These are phyloP conservation scores for Metarhizium robertsii DNA, from an alignment of 2,329 filamentous ascomycete genomes.

Conservation along the genomic window DNA sequence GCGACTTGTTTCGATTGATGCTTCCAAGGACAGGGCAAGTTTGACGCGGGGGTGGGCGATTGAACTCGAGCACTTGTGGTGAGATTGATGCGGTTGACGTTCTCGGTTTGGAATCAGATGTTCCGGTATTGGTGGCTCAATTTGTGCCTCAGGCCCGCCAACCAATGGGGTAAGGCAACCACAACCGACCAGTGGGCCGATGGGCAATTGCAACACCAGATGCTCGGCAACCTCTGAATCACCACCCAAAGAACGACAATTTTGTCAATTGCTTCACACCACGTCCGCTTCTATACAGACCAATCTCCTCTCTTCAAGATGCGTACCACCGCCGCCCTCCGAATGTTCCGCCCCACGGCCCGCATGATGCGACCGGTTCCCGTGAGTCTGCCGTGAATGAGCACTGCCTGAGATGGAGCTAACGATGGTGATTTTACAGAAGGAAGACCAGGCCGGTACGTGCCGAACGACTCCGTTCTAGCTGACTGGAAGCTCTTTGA, in stretches of 20 bases:
- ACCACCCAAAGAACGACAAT: slow-evolving; percentile 18
- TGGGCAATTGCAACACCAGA: slow-evolving; percentile 23
- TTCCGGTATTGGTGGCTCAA: slow-evolving; percentile 23
- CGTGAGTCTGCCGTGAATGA: slow-evolving; percentile 36
- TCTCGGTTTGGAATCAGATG: slow-evolving; percentile 31
- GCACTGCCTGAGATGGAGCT: slow-evolving; percentile 12
- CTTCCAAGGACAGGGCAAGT: slow-evolving; percentile 13
- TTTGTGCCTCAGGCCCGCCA: slow-evolving; percentile 30
- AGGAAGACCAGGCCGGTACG: slow-evolving; percentile 60
- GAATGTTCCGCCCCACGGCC: slow-evolving; percentile 57
- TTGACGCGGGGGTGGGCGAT: slow-evolving; percentile 14
- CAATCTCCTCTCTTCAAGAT: slow-evolving; percentile 33
- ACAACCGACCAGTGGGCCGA: slow-evolving; percentile 21
- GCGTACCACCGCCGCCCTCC: slow-evolving; percentile 56
- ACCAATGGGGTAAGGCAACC: slow-evolving; percentile 27
- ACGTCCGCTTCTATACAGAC: slow-evolving; percentile 13
- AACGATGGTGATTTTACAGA: slow-evolving; percentile 32
- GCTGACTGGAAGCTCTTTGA: neutral
- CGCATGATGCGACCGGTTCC: slow-evolving; percentile 63
- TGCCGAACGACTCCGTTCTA: slow-evolving; percentile 15
- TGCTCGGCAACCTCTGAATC: slow-evolving; percentile 23
- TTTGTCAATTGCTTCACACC: slow-evolving; percentile 20
- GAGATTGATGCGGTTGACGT: slow-evolving; percentile 21
- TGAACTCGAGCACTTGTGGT: slow-evolving; percentile 5
- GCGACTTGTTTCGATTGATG: slow-evolving; percentile 35